Evolutionary conservation across 371 early-diverging fungal species (phyloP).

Genomic region (Apophysomyces trapeziformis): DNA sequence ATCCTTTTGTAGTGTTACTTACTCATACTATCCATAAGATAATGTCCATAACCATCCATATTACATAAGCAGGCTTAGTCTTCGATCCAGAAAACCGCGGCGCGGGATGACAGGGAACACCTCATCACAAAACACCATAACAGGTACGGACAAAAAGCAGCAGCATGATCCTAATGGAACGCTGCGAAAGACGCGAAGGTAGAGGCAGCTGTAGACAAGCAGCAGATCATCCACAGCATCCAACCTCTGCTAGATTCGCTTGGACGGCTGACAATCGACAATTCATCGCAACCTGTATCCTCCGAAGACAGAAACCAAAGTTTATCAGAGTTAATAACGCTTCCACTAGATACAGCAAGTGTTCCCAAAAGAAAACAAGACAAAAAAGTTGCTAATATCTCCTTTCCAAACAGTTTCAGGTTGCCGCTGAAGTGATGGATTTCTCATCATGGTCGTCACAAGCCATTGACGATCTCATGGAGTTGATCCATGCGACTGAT

Average conservation of each 20-base stretch:
- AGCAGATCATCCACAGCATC: neutral
- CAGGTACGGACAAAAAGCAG: neutral
- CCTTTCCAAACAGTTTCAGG: neutral
- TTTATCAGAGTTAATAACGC: neutral
- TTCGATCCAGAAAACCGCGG: neutral
- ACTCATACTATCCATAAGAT: neutral
- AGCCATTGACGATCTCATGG: conserved; percentile 15
- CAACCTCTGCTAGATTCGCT: neutral
- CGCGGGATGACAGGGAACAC: neutral
- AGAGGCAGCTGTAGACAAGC: neutral
- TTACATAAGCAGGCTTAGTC: neutral
- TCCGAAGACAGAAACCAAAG: neutral
- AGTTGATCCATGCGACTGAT: conserved; percentile 6
- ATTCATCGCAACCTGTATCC: neutral
- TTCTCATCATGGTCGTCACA: conserved; percentile 26
- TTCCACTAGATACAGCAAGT: neutral
- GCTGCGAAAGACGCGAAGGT: neutral
- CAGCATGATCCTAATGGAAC: too few species aligned
- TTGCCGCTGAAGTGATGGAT: conserved; percentile 2
- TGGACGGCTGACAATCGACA: neutral
- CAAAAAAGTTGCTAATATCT: neutral
- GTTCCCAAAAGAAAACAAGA: neutral
- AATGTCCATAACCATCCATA: neutral
- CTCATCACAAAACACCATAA: neutral
- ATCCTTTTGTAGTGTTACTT: neutral